Conservation (phyloP, 2,329 filamentous ascomycete genomes). For the Hypoxylon sp. region DNA sequence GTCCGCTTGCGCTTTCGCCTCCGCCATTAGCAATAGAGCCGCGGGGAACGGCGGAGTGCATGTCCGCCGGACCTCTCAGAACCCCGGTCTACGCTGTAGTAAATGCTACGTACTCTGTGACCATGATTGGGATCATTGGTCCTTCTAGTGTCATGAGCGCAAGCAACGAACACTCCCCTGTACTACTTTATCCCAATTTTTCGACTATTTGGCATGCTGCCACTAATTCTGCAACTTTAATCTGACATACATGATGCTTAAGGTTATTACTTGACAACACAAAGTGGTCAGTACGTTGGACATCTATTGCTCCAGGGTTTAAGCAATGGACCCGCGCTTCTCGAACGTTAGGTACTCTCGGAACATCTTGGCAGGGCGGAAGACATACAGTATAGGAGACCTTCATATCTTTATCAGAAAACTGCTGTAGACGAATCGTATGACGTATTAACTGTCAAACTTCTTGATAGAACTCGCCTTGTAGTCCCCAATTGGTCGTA, state of each 20-base stretch:
- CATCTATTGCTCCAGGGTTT: slow-evolving; percentile 8
- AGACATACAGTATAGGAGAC: neutral
- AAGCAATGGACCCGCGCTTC: slow-evolving; percentile 3
- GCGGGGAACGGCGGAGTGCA: slow-evolving; percentile 46
- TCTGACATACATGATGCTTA: slow-evolving; percentile 49
- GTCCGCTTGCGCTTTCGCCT: slow-evolving; percentile 15
- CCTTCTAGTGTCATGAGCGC: slow-evolving; percentile 20
- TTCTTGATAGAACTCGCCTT: neutral
- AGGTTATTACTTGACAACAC: slow-evolving; percentile 39
- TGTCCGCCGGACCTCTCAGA: slow-evolving; percentile 38
- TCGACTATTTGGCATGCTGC: slow-evolving; percentile 9
- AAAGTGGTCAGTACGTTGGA: slow-evolving; percentile 27
- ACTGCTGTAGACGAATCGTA: neutral
- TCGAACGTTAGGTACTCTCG: slow-evolving; percentile 6
- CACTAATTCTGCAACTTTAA: slow-evolving; percentile 25
- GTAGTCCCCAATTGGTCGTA: neutral
- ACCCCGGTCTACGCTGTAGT: slow-evolving; percentile 21
- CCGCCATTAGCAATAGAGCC: slow-evolving; percentile 38
- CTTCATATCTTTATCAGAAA: neutral
- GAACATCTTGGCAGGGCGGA: slow-evolving; percentile 22
- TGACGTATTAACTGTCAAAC: slow-evolving; percentile 18
- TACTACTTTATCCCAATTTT: slow-evolving; percentile 6
- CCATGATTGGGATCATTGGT: slow-evolving; percentile 24
- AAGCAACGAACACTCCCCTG: slow-evolving; percentile 13
- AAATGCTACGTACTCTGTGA: slow-evolving; percentile 26